Percentiles rank a stretch among this genome's conserved stretches.
phyloP scores from a whole-genome alignment of 139 green algal species.

The Tetradesmus obliquus region DNA sequence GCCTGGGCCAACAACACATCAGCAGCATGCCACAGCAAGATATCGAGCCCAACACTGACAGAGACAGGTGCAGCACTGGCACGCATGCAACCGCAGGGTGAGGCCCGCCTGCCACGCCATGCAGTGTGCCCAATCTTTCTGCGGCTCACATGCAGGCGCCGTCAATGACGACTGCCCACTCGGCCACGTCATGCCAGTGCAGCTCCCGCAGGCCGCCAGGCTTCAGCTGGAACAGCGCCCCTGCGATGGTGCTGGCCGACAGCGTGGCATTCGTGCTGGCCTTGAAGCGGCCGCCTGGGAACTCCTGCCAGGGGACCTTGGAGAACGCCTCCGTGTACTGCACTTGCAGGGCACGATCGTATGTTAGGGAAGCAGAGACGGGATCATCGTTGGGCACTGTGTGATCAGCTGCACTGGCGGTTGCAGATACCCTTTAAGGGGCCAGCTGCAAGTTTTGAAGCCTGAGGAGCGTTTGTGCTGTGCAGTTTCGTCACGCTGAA shows the following conservation, averaged over 20 bases:
- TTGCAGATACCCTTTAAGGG: not conserved
- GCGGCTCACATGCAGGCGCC: slow-evolving; percentile 33
- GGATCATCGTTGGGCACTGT: not conserved
- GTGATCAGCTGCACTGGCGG: not conserved
- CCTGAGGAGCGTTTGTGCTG: not conserved
- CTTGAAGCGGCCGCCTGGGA: slow-evolving; percentile 34
- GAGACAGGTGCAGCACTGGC: too few relatives aligned
- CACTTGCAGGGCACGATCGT: not conserved
- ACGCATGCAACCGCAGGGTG: too few relatives aligned
- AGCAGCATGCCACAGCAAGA: too few relatives aligned
- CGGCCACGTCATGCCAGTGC: slow-evolving; percentile 42
- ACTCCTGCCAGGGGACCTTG: slow-evolving; percentile 33
- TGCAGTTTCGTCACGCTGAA: too few relatives aligned
- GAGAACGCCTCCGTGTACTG: slow-evolving; percentile 36
- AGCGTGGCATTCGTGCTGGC: slow-evolving; percentile 33
- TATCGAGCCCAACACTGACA: too few relatives aligned
- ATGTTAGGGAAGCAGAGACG: too few relatives aligned
- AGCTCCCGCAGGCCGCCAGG: slow-evolving; percentile 33
- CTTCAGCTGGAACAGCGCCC: slow-evolving; percentile 32
- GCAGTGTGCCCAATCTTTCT: too few relatives aligned
- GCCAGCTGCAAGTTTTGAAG: not conserved
- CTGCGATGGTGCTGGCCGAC: slow-evolving; percentile 29
- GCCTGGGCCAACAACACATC: too few relatives aligned
- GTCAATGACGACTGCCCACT: slow-evolving; percentile 36
- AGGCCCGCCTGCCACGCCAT: too few relatives aligned